Percentiles rank a stretch among this genome's conserved stretches.
Evolutionary conservation across 2,329 filamentous ascomycete species (phyloP).

Genomic region (Fusarium redolens): DNA sequence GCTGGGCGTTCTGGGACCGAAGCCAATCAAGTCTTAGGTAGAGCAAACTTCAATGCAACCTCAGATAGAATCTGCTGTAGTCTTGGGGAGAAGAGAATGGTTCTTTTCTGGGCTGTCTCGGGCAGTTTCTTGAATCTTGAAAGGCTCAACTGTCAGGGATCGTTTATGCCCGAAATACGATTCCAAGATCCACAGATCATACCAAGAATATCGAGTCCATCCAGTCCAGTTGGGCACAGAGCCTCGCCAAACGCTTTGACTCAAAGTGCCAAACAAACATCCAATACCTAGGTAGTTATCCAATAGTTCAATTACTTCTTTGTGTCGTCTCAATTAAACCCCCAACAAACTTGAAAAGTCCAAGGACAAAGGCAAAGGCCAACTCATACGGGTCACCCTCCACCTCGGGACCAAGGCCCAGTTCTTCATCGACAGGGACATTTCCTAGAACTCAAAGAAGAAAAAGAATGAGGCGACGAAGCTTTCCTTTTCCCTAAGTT

Average conservation of each 20-base stretch:
- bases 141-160: background rate
- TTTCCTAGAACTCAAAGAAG: constrained; percentile 8
- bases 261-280: constrained; percentile 3
- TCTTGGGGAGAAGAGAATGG: constrained; percentile 2
- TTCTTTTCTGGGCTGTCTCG: background rate
- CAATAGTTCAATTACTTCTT: background rate
- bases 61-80: background rate
- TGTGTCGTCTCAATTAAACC: constrained; percentile 3
- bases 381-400: constrained; percentile 35
- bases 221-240: constrained; percentile 21
- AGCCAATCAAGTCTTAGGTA: constrained; percentile 22
- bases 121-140: constrained; percentile 10
- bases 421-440: constrained; percentile 32
- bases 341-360: constrained; percentile 8
- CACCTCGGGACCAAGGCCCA: constrained; percentile 28
- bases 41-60: constrained; percentile 27
- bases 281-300: background rate
- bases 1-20: constrained; percentile 20
- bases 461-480: constrained; percentile 23
- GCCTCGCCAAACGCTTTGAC: constrained; percentile 22
- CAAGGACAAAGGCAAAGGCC: background rate
- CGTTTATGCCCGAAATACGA: constrained; percentile 2
- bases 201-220: constrained; percentile 2
- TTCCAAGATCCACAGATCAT: constrained; percentile 13
- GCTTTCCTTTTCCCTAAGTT: background rate